phyloP scores from a whole-genome alignment of 2,329 filamentous ascomycete species.

The Phaeoacremonium minimum region DNA sequence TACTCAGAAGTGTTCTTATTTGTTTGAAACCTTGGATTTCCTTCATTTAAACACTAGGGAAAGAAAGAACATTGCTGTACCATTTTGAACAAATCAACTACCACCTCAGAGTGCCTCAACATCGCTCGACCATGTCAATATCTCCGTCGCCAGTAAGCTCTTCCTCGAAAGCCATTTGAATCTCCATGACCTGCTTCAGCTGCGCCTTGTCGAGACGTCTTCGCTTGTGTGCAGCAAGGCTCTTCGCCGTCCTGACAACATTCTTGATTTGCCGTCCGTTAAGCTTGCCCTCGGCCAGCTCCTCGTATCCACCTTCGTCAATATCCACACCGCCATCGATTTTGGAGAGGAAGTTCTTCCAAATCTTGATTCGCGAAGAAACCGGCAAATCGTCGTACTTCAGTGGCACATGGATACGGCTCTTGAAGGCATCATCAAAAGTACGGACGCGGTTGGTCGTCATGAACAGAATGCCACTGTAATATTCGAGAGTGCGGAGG shows the following conservation, averaged over 20 bases:
- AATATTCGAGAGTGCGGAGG: conserved; percentile 27
- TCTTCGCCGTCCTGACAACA: conserved; percentile 20
- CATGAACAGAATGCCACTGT: conserved; percentile 30
- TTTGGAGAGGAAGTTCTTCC: conserved; percentile 12
- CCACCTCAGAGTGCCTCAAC: no score
- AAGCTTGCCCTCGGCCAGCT: conserved; percentile 13
- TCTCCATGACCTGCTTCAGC: conserved; percentile 21
- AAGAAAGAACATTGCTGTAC: no score
- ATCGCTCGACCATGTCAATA: conserved; percentile 7
- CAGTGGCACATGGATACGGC: conserved; percentile 28
- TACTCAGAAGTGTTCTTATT: no score
- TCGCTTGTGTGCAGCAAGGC: conserved; percentile 24
- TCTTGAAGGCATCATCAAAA: conserved; percentile 35
- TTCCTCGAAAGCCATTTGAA: conserved; percentile 23
- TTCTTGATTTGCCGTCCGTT: conserved; percentile 23
- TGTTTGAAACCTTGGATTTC: no score
- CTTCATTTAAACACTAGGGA: no score
- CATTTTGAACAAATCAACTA: no score
- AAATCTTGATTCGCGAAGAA: conserved; percentile 9
- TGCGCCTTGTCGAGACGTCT: conserved; percentile 18
- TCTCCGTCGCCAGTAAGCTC: conserved; percentile 15
- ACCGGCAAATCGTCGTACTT: conserved; percentile 19
- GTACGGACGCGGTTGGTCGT: conserved; percentile 36
- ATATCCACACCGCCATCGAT: conserved; percentile 15
- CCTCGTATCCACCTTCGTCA: conserved; percentile 12